Percentiles rank a stretch among this genome's conserved stretches.
These are phyloP conservation scores for Geotrichum australiense DNA, from an alignment of 1,139 yeast species.

Conservation along the genomic window DNA sequence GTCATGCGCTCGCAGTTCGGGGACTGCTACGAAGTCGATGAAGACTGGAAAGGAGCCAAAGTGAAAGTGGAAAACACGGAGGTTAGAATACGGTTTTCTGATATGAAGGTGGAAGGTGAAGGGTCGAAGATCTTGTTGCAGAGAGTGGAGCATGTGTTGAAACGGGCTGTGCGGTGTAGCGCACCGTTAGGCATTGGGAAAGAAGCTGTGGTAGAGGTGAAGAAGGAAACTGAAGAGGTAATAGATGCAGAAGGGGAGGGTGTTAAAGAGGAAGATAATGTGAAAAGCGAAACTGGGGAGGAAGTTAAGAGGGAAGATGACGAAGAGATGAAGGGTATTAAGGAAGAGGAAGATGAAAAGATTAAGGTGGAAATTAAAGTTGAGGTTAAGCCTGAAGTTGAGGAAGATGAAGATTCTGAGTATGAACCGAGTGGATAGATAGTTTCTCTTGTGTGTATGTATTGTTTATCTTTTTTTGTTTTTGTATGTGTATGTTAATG, in stretches of 20 bases:
- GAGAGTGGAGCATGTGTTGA: slow-evolving; percentile 73
- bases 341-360: slow-evolving; percentile 39
- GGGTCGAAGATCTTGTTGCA: slow-evolving; percentile 65
- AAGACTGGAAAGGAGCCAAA: slow-evolving; percentile 43
- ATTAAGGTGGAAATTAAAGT: slow-evolving; percentile 19
- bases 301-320: background rate
- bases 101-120: slow-evolving; percentile 64
- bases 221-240: slow-evolving; percentile 7
- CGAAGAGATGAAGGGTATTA: slow-evolving; percentile 12
- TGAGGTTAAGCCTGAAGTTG: slow-evolving; percentile 35
- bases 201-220: too few relatives aligned
- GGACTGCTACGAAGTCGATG: slow-evolving; percentile 47
- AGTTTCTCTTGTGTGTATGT: too few relatives aligned
- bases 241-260: background rate
- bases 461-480: background rate
- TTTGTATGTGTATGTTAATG: background rate
- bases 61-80: slow-evolving; percentile 64
- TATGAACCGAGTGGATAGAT: background rate
- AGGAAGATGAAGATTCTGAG: slow-evolving; percentile 5
- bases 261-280: slow-evolving; percentile 7
- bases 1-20: slow-evolving; percentile 85
- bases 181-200: slow-evolving; percentile 56
- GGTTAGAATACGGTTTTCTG: slow-evolving; percentile 61
- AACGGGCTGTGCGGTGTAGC: slow-evolving; percentile 69
- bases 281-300: background rate